A percentile compares a stretch with the other conserved stretches of the same genome.
Conservation (phyloP, 371 early-diverging fungal species). For the Phascolomyces articulosus region DNA sequence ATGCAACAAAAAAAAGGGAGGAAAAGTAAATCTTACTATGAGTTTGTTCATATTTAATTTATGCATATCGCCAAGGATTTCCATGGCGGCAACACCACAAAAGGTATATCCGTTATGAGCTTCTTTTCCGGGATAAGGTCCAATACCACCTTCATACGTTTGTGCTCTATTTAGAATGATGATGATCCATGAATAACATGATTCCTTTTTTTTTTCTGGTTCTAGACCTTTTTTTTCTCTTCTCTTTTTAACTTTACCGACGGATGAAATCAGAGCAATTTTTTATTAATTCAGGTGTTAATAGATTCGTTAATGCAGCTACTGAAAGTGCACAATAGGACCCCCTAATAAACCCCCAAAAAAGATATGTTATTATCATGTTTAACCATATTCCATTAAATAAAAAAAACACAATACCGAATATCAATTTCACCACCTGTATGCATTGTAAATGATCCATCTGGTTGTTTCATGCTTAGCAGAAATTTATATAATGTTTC, state of each 20-base stretch:
- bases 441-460: conserved; percentile 93
- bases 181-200: not conserved
- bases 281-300: conserved; percentile 78
- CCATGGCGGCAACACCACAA: conserved; percentile 92
- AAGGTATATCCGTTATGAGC: conserved; percentile 98
- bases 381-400: not conserved
- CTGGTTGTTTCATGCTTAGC: conserved; percentile 79
- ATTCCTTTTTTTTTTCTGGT: not conserved
- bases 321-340: conserved; percentile 89
- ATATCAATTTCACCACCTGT: conserved; percentile 94
- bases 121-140: conserved; percentile 86
- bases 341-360: conserved; percentile 54
- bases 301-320: conserved; percentile 77
- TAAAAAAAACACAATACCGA: conserved; percentile 34
- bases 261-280: conserved; percentile 77
- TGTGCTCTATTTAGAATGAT: conserved; percentile 51
- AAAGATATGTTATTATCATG: too few species aligned
- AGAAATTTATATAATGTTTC: conserved; percentile 74
- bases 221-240: not conserved
- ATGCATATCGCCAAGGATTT: conserved; percentile 69
- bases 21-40: conserved; percentile 38
- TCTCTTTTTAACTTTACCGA: conserved; percentile 21
- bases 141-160: conserved; percentile 96
- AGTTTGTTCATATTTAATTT: conserved; percentile 65
- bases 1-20: too few species aligned